These are phyloP conservation scores for Allantophomopsis lycopodina DNA, from an alignment of 2,329 filamentous ascomycete species.

Conservation along the genomic window DNA sequence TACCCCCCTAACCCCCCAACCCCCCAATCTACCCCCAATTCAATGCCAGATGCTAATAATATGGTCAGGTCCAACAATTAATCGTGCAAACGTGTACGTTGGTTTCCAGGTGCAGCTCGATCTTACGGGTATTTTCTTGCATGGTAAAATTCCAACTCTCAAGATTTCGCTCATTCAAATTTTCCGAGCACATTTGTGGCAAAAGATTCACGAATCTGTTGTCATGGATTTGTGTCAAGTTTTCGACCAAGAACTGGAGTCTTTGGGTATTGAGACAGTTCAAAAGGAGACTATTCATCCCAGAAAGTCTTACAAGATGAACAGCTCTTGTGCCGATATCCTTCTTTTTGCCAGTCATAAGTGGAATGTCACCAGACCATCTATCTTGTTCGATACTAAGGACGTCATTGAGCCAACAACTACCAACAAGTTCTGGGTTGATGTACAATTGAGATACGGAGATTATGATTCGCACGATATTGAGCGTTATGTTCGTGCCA, in stretches of 20 bases:
- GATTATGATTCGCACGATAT: constrained; percentile 99
- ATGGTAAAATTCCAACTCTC: constrained; percentile 94
- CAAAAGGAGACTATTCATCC: constrained; percentile 99
- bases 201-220: constrained; percentile 97
- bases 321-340: constrained; percentile 96
- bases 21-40: too few species aligned
- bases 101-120: constrained; percentile 99
- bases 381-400: constrained; percentile 89
- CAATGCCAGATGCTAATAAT: too few species aligned
- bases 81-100: constrained; percentile 93
- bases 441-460: constrained; percentile 90
- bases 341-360: constrained; percentile 95
- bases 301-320: constrained; percentile 99
- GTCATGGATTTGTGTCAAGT: constrained; percentile 99
- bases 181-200: constrained; percentile 98
- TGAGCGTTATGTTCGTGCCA: constrained; percentile 91
- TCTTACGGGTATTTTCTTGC: constrained; percentile 95
- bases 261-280: constrained; percentile 89
- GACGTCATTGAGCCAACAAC: constrained; percentile 87
- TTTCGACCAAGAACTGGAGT: constrained; percentile 93
- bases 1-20: constrained; percentile 1
- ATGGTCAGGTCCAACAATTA: constrained; percentile 53
- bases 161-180: constrained; percentile 99
- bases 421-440: constrained; percentile 98
- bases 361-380: constrained; percentile 94